phyloP scores from a whole-genome alignment of 768 basidiomycete species.

The Trametes villosa region DNA sequence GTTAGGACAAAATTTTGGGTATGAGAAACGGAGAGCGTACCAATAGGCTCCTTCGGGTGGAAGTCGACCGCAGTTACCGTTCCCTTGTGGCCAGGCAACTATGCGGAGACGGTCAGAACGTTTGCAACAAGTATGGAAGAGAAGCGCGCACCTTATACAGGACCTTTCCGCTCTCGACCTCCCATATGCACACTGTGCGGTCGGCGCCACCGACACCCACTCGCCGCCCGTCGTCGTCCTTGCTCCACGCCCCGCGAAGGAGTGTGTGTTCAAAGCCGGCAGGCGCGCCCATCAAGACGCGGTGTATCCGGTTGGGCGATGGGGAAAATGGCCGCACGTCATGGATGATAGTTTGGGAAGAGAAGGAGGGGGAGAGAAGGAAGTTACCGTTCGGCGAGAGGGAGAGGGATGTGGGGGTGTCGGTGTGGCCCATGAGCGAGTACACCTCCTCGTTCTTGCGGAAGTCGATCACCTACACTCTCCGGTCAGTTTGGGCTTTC shows the following conservation, averaged over 20 bases:
- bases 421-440: slow-evolving; percentile 81
- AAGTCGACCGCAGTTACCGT: slow-evolving; percentile 96
- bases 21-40: slow-evolving; percentile 50
- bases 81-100: slow-evolving; percentile 96
- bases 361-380: slow-evolving; percentile 89
- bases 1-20: slow-evolving; percentile 38
- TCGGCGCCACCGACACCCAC: slow-evolving; percentile 92
- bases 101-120: not conserved
- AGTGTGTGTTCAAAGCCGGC: slow-evolving; percentile 93
- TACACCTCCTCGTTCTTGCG: slow-evolving; percentile 84
- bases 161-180: slow-evolving; percentile 75
- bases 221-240: slow-evolving; percentile 77
- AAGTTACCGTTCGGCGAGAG: slow-evolving; percentile 88
- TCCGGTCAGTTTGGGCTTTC: slow-evolving; percentile 35
- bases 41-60: slow-evolving; percentile 94
- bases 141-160: slow-evolving; percentile 70
- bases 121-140: not conserved
- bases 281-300: slow-evolving; percentile 80
- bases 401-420: slow-evolving; percentile 92
- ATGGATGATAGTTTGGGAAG: slow-evolving; percentile 87
- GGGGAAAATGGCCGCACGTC: slow-evolving; percentile 95
- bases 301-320: slow-evolving; percentile 78
- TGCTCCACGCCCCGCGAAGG: slow-evolving; percentile 86
- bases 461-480: slow-evolving; percentile 90
- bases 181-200: slow-evolving; percentile 86